Evolutionary conservation across 2,329 filamentous ascomycete genomes (phyloP), one percentile per base, ranked within the genome.

Genomic region (Endoconidiophora laricicola): DNA sequence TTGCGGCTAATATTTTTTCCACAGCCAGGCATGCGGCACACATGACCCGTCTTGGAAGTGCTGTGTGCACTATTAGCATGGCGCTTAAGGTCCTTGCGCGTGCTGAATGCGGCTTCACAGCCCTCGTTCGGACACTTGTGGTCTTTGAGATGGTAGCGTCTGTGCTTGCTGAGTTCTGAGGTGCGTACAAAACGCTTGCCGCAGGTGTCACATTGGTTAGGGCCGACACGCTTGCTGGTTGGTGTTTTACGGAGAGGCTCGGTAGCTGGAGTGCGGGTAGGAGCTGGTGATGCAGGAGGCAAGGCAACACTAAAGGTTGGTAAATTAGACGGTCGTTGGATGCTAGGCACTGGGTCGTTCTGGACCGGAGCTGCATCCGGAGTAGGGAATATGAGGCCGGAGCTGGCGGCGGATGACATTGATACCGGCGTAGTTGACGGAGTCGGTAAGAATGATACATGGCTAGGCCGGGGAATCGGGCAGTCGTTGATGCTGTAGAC

Each of bases 81-180:
- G 9, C 58, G 55, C 55, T 58, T 58, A 14, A 59, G 55, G 52
- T 59, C 58, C 52, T 59, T 59, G 29, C 55, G 54, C 29, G 58
- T 59, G 22, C 57, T 53, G 24, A 59, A 59, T 26, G 55, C 56
- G 36, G 56, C 54, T 36, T 50, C 42, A 49, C 58, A 59, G 38
- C 48, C 51, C 14, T 38, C 22, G 20, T 50, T 43, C 24, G 49
- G 39, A 52, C 57, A 58, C 42, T 45, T 44, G 44, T 55, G 56
- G 26, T 56, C 55, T 51, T 57, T 58, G 44, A 56, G 44, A 12
- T 58, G 56, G 47, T 58, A 58, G 6, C 57, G 54, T 23, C 57
- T 49, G 43, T 58, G 57, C 44, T 58, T 58, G 37, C 52, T 50
- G 12, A 53, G 52, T 16, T 53, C 52, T 2, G 42, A 46, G n/a